These are phyloP conservation scores for Luffa aegyptiaca DNA, from an alignment of 306 rosid genomes.

Conservation along the genomic window DNA sequence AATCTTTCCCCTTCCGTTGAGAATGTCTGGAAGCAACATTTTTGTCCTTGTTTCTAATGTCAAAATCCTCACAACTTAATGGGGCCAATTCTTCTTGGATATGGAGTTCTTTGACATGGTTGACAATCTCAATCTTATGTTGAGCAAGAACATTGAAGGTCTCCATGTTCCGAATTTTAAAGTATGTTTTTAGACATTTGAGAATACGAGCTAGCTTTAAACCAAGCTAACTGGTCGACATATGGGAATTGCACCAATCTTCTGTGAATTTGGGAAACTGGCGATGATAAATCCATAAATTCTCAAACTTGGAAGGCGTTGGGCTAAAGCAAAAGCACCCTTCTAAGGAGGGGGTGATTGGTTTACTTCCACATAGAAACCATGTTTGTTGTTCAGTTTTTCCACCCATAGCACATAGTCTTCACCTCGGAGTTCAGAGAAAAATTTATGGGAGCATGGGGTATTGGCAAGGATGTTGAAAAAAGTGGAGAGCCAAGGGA, in stretches of 20 bases:
- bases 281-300: background rate
- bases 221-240: background rate
- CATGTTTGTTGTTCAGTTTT: too few relatives aligned
- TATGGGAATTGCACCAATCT: background rate
- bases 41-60: background rate
- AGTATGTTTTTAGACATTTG: background rate
- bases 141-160: background rate
- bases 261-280: background rate
- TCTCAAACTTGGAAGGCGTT: background rate
- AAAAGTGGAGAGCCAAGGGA: too few relatives aligned
- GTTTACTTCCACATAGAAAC: background rate
- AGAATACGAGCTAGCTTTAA: background rate
- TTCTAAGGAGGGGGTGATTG: background rate
- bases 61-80: background rate
- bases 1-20: background rate
- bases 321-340: background rate
- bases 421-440: too few relatives aligned
- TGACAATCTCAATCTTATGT: background rate
- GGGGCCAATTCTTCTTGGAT: background rate
- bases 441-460: too few relatives aligned
- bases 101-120: background rate
- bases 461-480: too few relatives aligned
- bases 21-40: background rate
- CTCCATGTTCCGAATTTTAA: background rate
- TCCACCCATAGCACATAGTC: too few relatives aligned